Evolutionary conservation across 2,329 filamentous ascomycete species (phyloP).

Genomic region (Claviceps humidiphila): DNA sequence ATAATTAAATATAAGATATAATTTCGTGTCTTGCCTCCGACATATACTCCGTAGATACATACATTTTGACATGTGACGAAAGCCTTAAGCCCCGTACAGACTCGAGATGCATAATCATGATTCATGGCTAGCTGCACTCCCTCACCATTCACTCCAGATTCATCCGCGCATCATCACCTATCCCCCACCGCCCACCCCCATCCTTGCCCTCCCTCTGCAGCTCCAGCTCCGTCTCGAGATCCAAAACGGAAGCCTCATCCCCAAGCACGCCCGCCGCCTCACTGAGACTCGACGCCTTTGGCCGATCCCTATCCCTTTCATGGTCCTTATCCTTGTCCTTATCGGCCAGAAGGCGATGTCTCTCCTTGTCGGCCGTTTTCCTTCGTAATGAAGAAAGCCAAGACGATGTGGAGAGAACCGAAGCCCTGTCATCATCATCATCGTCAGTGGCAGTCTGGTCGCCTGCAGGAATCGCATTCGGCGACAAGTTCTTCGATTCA

Average conservation of each 20-base stretch:
- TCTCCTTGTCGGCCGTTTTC: slow-evolving; percentile 25
- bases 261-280: slow-evolving; percentile 25
- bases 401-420: slow-evolving; percentile 35
- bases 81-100: no score
- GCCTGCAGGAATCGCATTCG: neutral
- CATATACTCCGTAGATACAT: no score
- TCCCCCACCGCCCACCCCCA: slow-evolving; percentile 54
- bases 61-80: no score
- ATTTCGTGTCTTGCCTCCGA: slow-evolving; percentile 12
- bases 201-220: slow-evolving; percentile 40
- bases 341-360: slow-evolving; percentile 16
- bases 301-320: slow-evolving; percentile 12
- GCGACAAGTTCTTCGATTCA: no score
- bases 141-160: slow-evolving; percentile 50
- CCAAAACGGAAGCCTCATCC: slow-evolving; percentile 28
- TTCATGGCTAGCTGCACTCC: no score
- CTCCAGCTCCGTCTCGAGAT: slow-evolving; percentile 34
- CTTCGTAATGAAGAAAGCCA: slow-evolving; percentile 27
- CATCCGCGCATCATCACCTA: slow-evolving; percentile 78
- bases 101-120: no score
- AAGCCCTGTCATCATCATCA: slow-evolving; percentile 30
- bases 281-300: slow-evolving; percentile 28
- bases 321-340: slow-evolving; percentile 5
- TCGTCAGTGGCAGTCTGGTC: slow-evolving; percentile 16
- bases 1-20: no score